Evolutionary conservation across 306 rosid genomes (phyloP).

Genomic region (Quercus cerris): DNA sequence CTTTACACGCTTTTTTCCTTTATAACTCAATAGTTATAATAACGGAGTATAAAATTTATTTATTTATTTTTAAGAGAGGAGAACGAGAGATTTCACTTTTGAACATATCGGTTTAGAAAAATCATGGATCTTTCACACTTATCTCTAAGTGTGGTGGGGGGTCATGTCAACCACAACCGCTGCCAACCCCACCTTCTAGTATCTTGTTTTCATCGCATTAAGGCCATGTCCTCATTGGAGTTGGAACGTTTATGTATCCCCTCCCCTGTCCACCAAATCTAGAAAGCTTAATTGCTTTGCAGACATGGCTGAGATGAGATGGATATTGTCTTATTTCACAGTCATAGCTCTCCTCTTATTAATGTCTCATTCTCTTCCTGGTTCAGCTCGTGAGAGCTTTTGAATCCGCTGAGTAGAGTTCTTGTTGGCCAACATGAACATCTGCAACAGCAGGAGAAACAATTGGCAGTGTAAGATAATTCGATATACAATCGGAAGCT

Average conservation of each 20-base stretch:
- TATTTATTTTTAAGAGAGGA: too few relatives aligned
- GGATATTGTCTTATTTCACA: background rate
- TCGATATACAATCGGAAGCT: constrained; percentile 12
- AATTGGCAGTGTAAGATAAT: background rate
- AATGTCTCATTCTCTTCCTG: constrained; percentile 15
- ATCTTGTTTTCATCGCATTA: background rate
- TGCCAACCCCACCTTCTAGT: too few relatives aligned
- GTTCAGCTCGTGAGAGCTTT: constrained; percentile 7
- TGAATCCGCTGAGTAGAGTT: background rate
- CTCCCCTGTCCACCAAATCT: background rate
- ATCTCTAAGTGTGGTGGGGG: too few relatives aligned
- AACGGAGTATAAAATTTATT: too few relatives aligned
- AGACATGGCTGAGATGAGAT: constrained; percentile 13
- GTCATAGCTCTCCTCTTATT: constrained; percentile 11
- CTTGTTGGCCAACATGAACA: background rate
- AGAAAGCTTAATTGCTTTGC: background rate
- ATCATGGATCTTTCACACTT: too few relatives aligned
- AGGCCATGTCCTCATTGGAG: background rate
- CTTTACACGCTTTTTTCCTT: too few relatives aligned
- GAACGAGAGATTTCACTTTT: too few relatives aligned
- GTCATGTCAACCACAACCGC: too few relatives aligned
- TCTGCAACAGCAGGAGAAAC: background rate
- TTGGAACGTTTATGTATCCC: background rate
- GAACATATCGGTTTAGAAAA: too few relatives aligned
- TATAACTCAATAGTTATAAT: too few relatives aligned